phyloP scores from a whole-genome alignment of 768 basidiomycete genomes.

The Tylopilus rubrobrunneus region DNA sequence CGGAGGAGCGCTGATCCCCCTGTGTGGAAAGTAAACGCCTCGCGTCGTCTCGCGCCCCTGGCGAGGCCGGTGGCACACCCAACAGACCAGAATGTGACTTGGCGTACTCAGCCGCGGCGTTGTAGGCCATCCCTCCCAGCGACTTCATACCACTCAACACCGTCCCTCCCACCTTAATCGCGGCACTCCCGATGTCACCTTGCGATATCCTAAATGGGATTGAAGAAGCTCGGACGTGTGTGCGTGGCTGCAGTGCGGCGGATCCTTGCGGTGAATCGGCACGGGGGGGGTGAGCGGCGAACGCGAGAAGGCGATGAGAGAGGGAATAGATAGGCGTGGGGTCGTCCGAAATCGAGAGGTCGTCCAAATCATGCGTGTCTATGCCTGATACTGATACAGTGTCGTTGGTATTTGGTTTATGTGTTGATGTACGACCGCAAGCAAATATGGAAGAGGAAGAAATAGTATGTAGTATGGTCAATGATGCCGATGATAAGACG shows the following conservation, averaged over 20 bases:
- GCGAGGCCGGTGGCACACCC: constrained; percentile 5
- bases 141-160: constrained; percentile 63
- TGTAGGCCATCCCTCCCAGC: constrained; percentile 39
- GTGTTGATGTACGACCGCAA: constrained; percentile 36
- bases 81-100: constrained; percentile 24
- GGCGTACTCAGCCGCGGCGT: constrained; percentile 43
- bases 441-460: constrained; percentile 43
- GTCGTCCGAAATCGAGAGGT: constrained; percentile 12
- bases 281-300: constrained; percentile 38
- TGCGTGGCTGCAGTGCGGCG: constrained; percentile 16
- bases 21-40: constrained; percentile 18
- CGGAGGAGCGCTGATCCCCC: constrained; percentile 22
- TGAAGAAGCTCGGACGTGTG: constrained; percentile 22
- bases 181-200: constrained; percentile 51
- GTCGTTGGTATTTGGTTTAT: constrained; percentile 34
- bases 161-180: constrained; percentile 53
- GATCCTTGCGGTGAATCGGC: constrained; percentile 18
- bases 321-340: constrained; percentile 49
- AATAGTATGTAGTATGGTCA: constrained; percentile 49
- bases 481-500: constrained; percentile 53
- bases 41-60: not conserved
- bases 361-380: constrained; percentile 23
- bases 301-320: constrained; percentile 59
- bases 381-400: constrained; percentile 39
- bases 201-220: constrained; percentile 37